These are phyloP conservation scores for Penicillium odoratum DNA, from an alignment of 495 filamentous ascomycete species.

Conservation along the genomic window DNA sequence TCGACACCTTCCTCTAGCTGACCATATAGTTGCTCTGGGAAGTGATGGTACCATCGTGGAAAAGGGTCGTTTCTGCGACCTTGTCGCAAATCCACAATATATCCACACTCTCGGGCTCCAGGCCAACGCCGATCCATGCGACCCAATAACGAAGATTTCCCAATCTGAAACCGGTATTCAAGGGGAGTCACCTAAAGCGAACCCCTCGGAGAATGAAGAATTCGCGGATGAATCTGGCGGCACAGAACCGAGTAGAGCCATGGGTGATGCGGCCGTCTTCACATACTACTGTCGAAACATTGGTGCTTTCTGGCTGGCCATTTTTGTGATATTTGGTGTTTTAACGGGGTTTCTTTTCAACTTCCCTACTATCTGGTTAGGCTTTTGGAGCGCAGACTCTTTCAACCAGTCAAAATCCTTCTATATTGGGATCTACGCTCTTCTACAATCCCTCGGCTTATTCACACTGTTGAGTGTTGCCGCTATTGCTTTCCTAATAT, in stretches of 20 bases:
- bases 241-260: background rate
- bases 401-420: background rate
- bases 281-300: background rate
- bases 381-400: background rate
- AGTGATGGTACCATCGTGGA: background rate
- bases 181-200: background rate
- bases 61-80: background rate
- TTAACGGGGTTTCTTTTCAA: background rate
- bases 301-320: background rate
- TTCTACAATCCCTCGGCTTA: background rate
- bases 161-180: background rate
- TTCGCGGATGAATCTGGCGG: background rate
- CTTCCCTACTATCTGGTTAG: slow-evolving; percentile 1
- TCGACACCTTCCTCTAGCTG: background rate
- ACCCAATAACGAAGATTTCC: background rate
- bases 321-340: background rate
- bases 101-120: background rate
- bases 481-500: background rate
- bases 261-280: background rate
- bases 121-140: background rate
- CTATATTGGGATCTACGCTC: background rate
- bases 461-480: background rate
- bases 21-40: background rate
- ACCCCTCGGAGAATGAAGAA: background rate
- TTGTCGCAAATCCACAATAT: background rate